phyloP scores from a whole-genome alignment of 352 stramenopile genomes.

The Pythium rishiriense region DNA sequence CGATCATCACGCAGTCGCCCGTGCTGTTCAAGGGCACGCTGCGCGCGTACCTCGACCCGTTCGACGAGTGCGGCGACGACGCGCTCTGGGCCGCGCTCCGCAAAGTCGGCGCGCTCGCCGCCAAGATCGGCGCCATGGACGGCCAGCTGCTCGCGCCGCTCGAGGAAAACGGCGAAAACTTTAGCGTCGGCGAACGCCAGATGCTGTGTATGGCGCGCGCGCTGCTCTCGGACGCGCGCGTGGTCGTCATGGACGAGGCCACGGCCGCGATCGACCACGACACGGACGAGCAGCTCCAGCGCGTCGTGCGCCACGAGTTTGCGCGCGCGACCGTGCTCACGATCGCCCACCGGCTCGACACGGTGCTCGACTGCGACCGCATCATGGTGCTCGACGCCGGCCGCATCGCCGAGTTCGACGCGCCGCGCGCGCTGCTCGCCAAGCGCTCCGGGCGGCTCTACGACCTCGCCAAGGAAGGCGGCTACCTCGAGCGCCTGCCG shows the following conservation, averaged over 20 bases:
- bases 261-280: conserved; percentile 83
- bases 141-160: conserved; percentile 56
- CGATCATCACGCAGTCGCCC: conserved; percentile 94
- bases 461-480: conserved; percentile 37
- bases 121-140: conserved; percentile 68
- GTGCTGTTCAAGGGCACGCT: conserved; percentile 93
- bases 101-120: conserved; percentile 46
- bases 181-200: conserved; percentile 94
- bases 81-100: conserved; percentile 59
- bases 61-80: conserved; percentile 73
- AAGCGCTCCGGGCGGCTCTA: conserved; percentile 41
- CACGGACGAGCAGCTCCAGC: conserved; percentile 70
- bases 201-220: conserved; percentile 96
- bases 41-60: conserved; percentile 92
- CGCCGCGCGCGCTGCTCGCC: conserved; percentile 63
- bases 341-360: conserved; percentile 96
- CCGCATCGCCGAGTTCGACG: conserved; percentile 93
- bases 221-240: conserved; percentile 86
- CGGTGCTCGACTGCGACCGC: conserved; percentile 96
- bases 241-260: conserved; percentile 89
- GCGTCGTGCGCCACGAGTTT: conserved; percentile 89
- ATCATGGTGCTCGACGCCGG: conserved; percentile 97
- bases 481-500: conserved; percentile 42
- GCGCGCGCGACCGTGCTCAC: conserved; percentile 93
- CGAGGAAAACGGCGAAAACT: conserved; percentile 92